These are phyloP conservation scores for Adansonia grandidieri DNA, from an alignment of 441 rosid species.

Conservation along the genomic window DNA sequence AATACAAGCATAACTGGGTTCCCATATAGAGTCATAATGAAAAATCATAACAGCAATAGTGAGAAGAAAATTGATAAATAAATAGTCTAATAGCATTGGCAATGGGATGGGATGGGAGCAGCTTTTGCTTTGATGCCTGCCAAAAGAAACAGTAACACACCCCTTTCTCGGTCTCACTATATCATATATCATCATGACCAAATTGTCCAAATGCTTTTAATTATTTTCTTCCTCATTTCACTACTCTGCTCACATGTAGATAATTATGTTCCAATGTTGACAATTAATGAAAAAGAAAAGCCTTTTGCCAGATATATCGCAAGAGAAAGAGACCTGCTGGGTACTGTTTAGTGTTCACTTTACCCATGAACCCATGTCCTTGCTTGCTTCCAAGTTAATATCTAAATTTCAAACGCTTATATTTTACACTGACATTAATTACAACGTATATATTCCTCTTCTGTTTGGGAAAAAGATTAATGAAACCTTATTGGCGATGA, in stretches of 20 bases:
- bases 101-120: not conserved
- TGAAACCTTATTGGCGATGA: too few species aligned
- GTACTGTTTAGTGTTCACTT: not conserved
- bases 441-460: too few species aligned
- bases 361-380: not conserved
- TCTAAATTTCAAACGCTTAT: not conserved
- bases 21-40: constrained; percentile 35
- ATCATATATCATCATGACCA: constrained; percentile 30
- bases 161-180: not conserved
- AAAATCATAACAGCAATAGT: constrained; percentile 22
- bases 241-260: not conserved
- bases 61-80: constrained; percentile 19
- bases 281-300: not conserved
- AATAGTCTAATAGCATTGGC: constrained; percentile 1
- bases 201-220: not conserved
- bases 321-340: not conserved
- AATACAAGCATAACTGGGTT: constrained; percentile 27
- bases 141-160: not conserved
- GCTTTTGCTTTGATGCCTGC: constrained; percentile 43
- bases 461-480: not conserved
- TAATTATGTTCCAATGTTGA: not conserved
- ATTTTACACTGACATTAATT: too few species aligned
- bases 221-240: not conserved
- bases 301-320: not conserved
- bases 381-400: not conserved